A percentile compares a stretch with the other conserved stretches of the same genome.
Evolutionary conservation across 306 rosid genomes (phyloP).

Genomic region (Castanospermum australe): DNA sequence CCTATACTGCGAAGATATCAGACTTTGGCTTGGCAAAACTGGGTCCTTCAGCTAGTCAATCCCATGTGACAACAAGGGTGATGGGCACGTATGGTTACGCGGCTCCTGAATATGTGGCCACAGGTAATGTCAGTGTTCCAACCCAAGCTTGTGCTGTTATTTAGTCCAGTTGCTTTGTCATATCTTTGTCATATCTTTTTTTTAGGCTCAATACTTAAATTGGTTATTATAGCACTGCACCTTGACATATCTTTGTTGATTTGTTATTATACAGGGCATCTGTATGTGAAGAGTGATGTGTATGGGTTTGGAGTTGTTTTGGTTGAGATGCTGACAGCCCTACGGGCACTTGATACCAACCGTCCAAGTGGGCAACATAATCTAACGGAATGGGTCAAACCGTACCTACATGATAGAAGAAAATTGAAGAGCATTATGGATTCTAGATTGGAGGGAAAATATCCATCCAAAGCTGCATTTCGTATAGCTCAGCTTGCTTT

Average conservation of each 20-base stretch:
- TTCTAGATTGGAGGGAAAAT: constrained; percentile 57
- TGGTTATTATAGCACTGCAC: background rate
- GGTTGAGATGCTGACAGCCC: constrained; percentile 78
- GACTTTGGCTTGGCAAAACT: constrained; percentile 96
- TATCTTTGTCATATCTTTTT: background rate
- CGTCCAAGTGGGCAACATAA: constrained; percentile 71
- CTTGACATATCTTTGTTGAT: background rate
- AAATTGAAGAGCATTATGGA: constrained; percentile 80
- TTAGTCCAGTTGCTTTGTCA: background rate
- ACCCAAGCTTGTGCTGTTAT: background rate
- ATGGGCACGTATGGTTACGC: constrained; percentile 99
- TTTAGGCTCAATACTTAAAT: background rate
- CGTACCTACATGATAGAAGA: constrained; percentile 63
- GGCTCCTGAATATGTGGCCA: constrained; percentile 92
- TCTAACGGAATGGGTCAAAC: constrained; percentile 82
- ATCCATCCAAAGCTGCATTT: constrained; percentile 81
- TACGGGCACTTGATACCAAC: constrained; percentile 66
- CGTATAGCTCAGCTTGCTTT: constrained; percentile 71
- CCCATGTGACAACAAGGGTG: constrained; percentile 90
- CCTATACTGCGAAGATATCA: constrained; percentile 81
- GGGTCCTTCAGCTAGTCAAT: constrained; percentile 96
- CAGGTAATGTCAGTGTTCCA: constrained; percentile 49
- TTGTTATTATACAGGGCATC: constrained; percentile 62
- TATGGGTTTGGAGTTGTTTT: constrained; percentile 94
- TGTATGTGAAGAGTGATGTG: constrained; percentile 87